A percentile compares a stretch with the other conserved stretches of the same genome.
These are phyloP conservation scores for Dactylonectria macrodidyma DNA, from an alignment of 2,329 filamentous ascomycete genomes.

Conservation along the genomic window DNA sequence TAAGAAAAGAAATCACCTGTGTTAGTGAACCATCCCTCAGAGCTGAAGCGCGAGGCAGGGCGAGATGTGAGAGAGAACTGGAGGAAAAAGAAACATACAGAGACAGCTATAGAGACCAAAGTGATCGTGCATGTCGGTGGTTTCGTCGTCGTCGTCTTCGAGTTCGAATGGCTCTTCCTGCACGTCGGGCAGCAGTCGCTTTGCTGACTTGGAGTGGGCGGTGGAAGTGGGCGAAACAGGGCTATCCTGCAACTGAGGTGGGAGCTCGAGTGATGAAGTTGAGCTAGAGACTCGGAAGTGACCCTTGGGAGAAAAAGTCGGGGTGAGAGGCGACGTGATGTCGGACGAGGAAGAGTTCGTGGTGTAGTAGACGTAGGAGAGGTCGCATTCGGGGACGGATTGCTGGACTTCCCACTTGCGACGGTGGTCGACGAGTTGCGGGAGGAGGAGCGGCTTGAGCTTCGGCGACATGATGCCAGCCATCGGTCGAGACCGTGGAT, in stretches of 20 bases:
- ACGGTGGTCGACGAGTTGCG: constrained; percentile 67
- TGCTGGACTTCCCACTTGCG: constrained; percentile 56
- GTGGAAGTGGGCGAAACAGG: constrained; percentile 67
- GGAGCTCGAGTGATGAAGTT: constrained; percentile 81
- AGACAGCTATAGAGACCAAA: constrained; percentile 76
- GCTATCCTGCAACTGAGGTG: constrained; percentile 62
- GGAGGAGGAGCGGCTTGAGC: constrained; percentile 68
- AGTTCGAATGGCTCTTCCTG: constrained; percentile 85
- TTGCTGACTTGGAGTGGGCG: constrained; percentile 66
- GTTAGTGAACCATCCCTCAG: constrained; percentile 25
- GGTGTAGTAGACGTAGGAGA: constrained; percentile 59
- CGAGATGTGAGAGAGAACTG: constrained; percentile 14
- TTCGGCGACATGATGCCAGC: constrained; percentile 61
- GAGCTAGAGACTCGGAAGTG: constrained; percentile 81
- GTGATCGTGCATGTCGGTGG: constrained; percentile 56
- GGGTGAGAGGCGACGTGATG: constrained; percentile 78
- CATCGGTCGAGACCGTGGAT: constrained; percentile 43
- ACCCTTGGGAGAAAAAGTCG: constrained; percentile 76
- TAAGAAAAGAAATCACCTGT: constrained; percentile 27
- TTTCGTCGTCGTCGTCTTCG: constrained; percentile 71
- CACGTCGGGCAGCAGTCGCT: constrained; percentile 83
- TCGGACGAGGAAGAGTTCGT: constrained; percentile 75
- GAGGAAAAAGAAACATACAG: constrained; percentile 71
- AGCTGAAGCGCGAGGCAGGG: constrained; percentile 9
- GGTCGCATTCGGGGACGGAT: constrained; percentile 52